Conservation (phyloP, 345 rosid species). For the Aquilaria sinensis region DNA sequence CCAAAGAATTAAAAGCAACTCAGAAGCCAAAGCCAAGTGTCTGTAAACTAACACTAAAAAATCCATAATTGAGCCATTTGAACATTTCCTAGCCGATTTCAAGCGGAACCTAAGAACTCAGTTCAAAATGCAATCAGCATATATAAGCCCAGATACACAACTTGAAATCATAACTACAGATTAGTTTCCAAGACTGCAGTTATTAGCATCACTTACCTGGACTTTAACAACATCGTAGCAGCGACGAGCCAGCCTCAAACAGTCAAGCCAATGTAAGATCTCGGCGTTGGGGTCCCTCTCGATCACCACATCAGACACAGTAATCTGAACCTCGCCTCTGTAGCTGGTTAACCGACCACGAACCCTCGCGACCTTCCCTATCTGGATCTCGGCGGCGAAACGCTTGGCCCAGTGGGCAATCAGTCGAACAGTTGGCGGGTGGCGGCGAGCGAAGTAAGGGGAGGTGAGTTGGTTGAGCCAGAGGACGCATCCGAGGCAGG, state of each 20-base stretch:
- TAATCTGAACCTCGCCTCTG: conserved; percentile 60
- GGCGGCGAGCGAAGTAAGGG: conserved; percentile 40
- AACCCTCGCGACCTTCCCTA: conserved; percentile 62
- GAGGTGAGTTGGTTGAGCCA: conserved; percentile 80
- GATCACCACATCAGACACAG: conserved; percentile 44
- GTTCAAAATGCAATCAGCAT: too few species aligned
- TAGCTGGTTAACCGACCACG: conserved; percentile 59
- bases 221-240: conserved; percentile 12
- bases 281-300: conserved; percentile 88
- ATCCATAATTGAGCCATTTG: too few species aligned
- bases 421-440: conserved; percentile 39
- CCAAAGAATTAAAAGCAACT: too few species aligned
- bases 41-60: too few species aligned
- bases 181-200: not conserved
- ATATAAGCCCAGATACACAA: not conserved
- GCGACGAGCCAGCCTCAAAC: conserved; percentile 39
- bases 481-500: conserved; percentile 55
- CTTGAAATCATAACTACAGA: not conserved
- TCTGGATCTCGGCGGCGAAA: conserved; percentile 31
- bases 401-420: conserved; percentile 38
- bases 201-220: too few species aligned
- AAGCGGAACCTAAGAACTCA: too few species aligned
- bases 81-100: too few species aligned
- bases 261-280: conserved; percentile 74
- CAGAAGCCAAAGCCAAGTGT: too few species aligned